phyloP scores from a whole-genome alignment of 2,329 filamentous ascomycete genomes.

The Aureobasidium sp. region DNA sequence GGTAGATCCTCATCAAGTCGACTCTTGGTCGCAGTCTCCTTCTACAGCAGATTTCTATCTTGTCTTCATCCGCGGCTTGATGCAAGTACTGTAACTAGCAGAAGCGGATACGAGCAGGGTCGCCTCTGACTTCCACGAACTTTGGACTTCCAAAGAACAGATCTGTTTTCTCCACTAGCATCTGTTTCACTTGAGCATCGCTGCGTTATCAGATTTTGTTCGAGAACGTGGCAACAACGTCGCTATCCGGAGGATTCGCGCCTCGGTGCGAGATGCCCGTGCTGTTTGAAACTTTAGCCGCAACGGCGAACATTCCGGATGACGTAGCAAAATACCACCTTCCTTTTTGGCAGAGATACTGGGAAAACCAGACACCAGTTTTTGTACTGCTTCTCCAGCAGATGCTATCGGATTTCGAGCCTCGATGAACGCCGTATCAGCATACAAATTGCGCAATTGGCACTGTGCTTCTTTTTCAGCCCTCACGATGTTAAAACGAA shows the following conservation, averaged over 20 bases:
- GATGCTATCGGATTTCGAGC: not conserved
- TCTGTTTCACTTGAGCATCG: not conserved
- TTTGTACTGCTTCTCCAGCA: not conserved
- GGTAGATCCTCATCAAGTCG: not conserved
- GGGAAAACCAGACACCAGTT: not conserved
- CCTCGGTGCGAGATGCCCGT: not conserved
- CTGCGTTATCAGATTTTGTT: not conserved
- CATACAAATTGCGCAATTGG: not conserved
- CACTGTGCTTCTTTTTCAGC: not conserved
- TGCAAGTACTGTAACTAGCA: not conserved
- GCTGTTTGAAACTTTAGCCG: conserved; percentile 2
- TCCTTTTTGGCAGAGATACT: not conserved
- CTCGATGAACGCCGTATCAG: too few species aligned
- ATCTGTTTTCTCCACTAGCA: not conserved
- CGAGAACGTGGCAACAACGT: not conserved
- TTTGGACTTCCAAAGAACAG: not conserved
- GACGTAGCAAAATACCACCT: not conserved
- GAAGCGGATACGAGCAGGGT: not conserved
- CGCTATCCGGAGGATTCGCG: not conserved
- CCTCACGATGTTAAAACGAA: not conserved
- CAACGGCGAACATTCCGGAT: not conserved
- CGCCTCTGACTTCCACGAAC: not conserved
- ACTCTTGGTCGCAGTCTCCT: not conserved
- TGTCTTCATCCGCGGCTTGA: not conserved
- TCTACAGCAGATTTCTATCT: not conserved